A percentile compares a stretch with the other conserved stretches of the same genome.
Conservation (phyloP, 139 green algal genomes). For the Chlorella vulgaris region DNA sequence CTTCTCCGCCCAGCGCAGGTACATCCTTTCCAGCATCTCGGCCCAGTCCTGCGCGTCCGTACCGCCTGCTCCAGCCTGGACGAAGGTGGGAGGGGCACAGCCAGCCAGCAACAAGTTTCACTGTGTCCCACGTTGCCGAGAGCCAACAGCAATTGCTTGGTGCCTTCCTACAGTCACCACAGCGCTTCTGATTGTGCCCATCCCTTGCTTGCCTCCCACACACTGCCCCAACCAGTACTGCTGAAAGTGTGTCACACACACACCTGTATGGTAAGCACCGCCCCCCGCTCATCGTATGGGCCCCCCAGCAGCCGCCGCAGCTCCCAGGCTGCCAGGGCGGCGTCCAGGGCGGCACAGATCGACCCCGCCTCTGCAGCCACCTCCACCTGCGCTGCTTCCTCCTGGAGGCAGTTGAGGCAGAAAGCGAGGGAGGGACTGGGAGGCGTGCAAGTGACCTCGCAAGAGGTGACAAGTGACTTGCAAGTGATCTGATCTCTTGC, state of each 20-base stretch:
- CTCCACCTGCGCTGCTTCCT: conserved; percentile 15
- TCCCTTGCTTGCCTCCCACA: too few relatives aligned
- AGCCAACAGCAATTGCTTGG: too few relatives aligned
- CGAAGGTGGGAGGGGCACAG: conserved; percentile 35
- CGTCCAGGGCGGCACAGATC: conserved; percentile 12
- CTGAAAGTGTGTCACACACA: not conserved
- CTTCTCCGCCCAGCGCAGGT: conserved; percentile 79
- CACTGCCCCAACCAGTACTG: too few relatives aligned
- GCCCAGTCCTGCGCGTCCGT: conserved; percentile 94
- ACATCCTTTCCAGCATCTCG: conserved; percentile 95
- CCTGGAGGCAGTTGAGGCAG: conserved; percentile 9
- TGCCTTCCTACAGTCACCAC: too few relatives aligned
- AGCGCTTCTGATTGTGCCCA: too few relatives aligned
- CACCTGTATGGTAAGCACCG: conserved; percentile 42
- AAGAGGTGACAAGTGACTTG: too few relatives aligned
- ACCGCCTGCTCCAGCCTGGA: conserved; percentile 80
- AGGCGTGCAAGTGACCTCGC: too few relatives aligned
- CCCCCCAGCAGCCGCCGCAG: conserved; percentile 73
- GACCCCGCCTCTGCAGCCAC: conserved; percentile 42
- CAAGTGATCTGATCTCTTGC: too few relatives aligned
- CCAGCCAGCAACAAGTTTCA: too few relatives aligned
- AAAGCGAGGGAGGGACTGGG: too few relatives aligned
- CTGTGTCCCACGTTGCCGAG: too few relatives aligned
- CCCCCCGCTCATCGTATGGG: conserved; percentile 55
- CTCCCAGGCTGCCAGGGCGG: conserved; percentile 56